Evolutionary conservation across 441 rosid species (phyloP), one percentile per base, ranked within the genome.

Genomic region (Dalechampia spathulata): DNA sequence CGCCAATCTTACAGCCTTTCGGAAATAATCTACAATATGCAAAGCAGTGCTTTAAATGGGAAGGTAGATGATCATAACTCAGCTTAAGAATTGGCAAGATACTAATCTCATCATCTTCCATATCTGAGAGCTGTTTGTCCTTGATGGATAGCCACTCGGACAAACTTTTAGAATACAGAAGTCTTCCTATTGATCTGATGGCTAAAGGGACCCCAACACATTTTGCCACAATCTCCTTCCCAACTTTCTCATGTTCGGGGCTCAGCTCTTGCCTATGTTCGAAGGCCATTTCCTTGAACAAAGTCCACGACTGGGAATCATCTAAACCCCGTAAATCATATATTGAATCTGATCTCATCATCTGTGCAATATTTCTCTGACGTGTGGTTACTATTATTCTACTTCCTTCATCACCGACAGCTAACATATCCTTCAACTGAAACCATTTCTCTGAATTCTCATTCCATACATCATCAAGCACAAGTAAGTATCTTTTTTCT

Each of bases 401-500:
- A 17, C 78, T 73, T 10, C 78, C 77, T 17, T 8, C 19, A 0
- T 55, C 63, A 0, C 70, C 74, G 2, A 46, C 39, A 28, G 38
- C 34, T 1, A 77, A 56, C 21, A 72, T 17, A 20, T 16, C 22
- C 3, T 30, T 58, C 47, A 72, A 49, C 0, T 10, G 15, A 14
- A 37, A 6, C 74, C 75, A 75, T 48, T 14, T 55, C 8, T 60
- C 57, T 2, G 7, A 22, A 10, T 68, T 12, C 23, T 70, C 78
- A 16, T 59, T 63, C 75, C 78, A 78, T 6, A 68, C 54, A 36
- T 78, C 76, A 51, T 78, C 80, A 23, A 78, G 15, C n/a, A 78
- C 64, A 10, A 78, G 64, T 17, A 78, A 39, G 49, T 41, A 68
- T 3, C 4, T 65, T 25, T 61, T 62, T 43, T 27, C 61, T 5